Evolutionary conservation across 176 grass and related monocot genomes (phyloP).

Genomic region (Secale cereale): DNA sequence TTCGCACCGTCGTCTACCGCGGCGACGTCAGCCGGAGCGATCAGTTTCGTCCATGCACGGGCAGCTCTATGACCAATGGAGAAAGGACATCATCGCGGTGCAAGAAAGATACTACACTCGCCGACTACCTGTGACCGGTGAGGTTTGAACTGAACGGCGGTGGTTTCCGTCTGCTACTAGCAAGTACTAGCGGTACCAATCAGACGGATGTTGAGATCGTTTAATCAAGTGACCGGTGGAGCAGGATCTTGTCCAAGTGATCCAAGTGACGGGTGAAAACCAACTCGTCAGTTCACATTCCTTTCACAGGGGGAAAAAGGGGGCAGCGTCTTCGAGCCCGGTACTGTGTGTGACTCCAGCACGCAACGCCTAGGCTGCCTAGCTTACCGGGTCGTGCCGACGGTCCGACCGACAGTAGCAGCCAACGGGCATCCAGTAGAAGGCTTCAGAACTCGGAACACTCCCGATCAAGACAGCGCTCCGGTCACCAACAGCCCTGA

Average conservation of each 20-base stretch:
- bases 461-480: slow-evolving; percentile 1
- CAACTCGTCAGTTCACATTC: slow-evolving; percentile 12
- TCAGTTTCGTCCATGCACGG: neutral
- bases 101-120: slow-evolving; percentile 27
- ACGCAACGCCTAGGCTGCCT: slow-evolving; percentile 9
- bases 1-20: slow-evolving; percentile 5
- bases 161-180: no score
- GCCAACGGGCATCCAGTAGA: neutral
- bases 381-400: neutral
- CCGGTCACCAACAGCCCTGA: no score
- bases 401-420: slow-evolving; percentile 24
- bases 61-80: neutral
- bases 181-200: neutral
- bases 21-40: neutral
- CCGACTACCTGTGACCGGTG: neutral
- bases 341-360: neutral
- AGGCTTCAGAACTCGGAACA: neutral
- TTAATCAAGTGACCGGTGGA: neutral
- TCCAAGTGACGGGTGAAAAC: no score
- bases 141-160: neutral
- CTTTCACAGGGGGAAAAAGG: slow-evolving; percentile 12
- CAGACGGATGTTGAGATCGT: neutral
- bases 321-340: neutral
- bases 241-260: neutral
- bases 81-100: neutral